Base-by-base conservation (phyloP, 2,329 filamentous ascomycete species). In the Atkinsonella hypoxylon region DNA sequence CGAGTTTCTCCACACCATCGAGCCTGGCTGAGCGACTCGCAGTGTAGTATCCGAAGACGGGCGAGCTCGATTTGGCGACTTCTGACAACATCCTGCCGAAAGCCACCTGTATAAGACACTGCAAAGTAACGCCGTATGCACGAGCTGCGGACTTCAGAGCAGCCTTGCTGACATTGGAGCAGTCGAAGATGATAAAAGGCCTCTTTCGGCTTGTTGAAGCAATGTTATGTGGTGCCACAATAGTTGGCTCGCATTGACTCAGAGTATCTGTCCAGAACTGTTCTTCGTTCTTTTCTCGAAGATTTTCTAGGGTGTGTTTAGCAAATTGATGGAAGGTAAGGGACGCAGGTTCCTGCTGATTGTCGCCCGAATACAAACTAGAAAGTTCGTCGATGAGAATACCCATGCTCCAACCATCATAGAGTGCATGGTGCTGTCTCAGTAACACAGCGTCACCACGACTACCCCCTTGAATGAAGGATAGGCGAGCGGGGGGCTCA, bases 131-230 rank as follows among this genome's bases (percentile, higher is more conserved):
- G 13, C 45, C 51, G 12, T 22, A 38, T 17, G 36, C 8, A 4
- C 48, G 51, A 12, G 51, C 51, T 2, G 51, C 48, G 20, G 44
- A 34, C 45, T 53, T 48, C 32, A 53, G 48, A 13, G 51, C 44
- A 18, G 3, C 30, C 15, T 44, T 36, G 45, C 32, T 40, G n/a
- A 47, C 47, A 32, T 47, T 39, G 9, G 38, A 18, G 34, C 51
- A 53, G n/a, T 53, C 51, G 31, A 50, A 42, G 3, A 15, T 39
- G 36, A 43, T 38, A 32, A 42, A 45, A 10, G 43, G 12, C 31
- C 43, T 45, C n/a, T 17, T 32, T 20, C 43, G n/a, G 9, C 22
- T 17, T 10, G 7, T 20, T 12, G 43, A 45, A 20, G 13, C 5
- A 7, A 22, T 31, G 22, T 45, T 20, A 15, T 26, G 17, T 5